Percentiles rank a stretch among this genome's conserved stretches.
Conservation (phyloP, 2,329 filamentous ascomycete genomes). For the Exophiala aquamarina region DNA sequence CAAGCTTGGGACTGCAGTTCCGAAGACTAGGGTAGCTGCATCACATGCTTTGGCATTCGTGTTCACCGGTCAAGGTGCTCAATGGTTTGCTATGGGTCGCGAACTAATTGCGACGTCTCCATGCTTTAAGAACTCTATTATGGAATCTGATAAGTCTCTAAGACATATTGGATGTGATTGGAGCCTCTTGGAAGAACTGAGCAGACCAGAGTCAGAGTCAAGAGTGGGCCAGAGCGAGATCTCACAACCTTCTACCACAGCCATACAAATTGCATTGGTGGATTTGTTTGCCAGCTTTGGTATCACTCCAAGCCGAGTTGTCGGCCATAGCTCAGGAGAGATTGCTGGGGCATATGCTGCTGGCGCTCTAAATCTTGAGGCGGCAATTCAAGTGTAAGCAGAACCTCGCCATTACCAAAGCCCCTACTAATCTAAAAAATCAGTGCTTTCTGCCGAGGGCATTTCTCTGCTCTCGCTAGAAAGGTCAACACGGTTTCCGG, state of each 20-base stretch:
- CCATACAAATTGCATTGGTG: conserved; percentile 27
- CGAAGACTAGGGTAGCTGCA: too few relatives aligned
- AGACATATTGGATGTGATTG: too few relatives aligned
- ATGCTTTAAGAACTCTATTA: too few relatives aligned
- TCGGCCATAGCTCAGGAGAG: conserved; percentile 32
- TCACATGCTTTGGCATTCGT: conserved; percentile 4
- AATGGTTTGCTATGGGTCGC: conserved; percentile 23
- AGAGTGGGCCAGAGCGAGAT: conserved; percentile 13
- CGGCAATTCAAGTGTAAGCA: too few relatives aligned
- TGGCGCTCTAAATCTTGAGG: conserved; percentile 3
- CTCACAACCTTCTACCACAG: conserved; percentile 22
- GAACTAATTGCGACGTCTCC: conserved; percentile 7
- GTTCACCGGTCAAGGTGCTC: conserved; percentile 28
- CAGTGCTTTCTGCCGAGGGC: conserved; percentile 33
- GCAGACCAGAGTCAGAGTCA: conserved; percentile 1
- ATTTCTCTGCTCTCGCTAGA: conserved; percentile 3
- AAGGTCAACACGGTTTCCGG: conserved; percentile 19
- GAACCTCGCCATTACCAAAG: too few relatives aligned
- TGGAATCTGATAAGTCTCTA: too few relatives aligned
- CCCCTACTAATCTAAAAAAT: background rate
- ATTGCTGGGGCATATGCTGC: conserved; percentile 28
- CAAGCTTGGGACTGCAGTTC: too few relatives aligned
- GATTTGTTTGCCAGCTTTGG: conserved; percentile 23
- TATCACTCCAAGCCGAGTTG: conserved; percentile 16
- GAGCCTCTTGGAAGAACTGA: too few relatives aligned